Evolutionary conservation across 495 filamentous ascomycete species (phyloP).

Genomic region (Aspergillus biplanus): DNA sequence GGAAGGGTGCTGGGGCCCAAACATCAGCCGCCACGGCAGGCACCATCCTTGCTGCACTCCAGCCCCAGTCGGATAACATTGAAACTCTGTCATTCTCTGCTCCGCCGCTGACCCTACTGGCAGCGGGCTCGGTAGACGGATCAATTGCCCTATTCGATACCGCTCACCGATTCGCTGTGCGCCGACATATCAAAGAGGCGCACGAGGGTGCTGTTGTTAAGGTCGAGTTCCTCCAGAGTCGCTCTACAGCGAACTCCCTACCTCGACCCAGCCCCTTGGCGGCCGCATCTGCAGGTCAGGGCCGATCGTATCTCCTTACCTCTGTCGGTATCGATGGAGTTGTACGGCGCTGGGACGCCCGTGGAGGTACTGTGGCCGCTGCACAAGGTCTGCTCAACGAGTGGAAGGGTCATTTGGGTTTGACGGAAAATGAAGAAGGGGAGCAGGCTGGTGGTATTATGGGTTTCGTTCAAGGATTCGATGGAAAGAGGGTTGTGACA

Average conservation of each 20-base stretch:
- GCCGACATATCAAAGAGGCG: conserved; percentile 77
- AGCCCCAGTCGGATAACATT: conserved; percentile 75
- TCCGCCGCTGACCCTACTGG: conserved; percentile 74
- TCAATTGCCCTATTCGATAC: conserved; percentile 87
- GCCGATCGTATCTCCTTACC: conserved; percentile 69
- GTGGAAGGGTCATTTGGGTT: conserved; percentile 80
- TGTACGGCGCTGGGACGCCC: conserved; percentile 82
- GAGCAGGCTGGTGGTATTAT: conserved; percentile 75
- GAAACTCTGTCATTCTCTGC: conserved; percentile 86
- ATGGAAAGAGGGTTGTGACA: conserved; percentile 70
- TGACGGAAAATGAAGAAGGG: conserved; percentile 68
- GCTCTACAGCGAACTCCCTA: conserved; percentile 27
- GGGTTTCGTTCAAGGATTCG: conserved; percentile 82
- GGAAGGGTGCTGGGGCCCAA: conserved; percentile 34
- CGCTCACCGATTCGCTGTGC: conserved; percentile 77
- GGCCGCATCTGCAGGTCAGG: conserved; percentile 32
- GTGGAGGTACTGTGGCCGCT: conserved; percentile 70
- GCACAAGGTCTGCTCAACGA: conserved; percentile 70
- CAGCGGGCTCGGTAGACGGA: conserved; percentile 88
- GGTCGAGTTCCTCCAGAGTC: conserved; percentile 76
- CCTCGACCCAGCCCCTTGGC: conserved; percentile 30
- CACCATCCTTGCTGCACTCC: conserved; percentile 72
- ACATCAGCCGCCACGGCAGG: conserved; percentile 68
- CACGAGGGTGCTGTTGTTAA: conserved; percentile 88
- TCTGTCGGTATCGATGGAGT: conserved; percentile 84